A percentile compares a stretch with the other conserved stretches of the same genome.
phyloP scores from a whole-genome alignment of 371 early-diverging fungal species.

The Chytridium lagenaria region DNA sequence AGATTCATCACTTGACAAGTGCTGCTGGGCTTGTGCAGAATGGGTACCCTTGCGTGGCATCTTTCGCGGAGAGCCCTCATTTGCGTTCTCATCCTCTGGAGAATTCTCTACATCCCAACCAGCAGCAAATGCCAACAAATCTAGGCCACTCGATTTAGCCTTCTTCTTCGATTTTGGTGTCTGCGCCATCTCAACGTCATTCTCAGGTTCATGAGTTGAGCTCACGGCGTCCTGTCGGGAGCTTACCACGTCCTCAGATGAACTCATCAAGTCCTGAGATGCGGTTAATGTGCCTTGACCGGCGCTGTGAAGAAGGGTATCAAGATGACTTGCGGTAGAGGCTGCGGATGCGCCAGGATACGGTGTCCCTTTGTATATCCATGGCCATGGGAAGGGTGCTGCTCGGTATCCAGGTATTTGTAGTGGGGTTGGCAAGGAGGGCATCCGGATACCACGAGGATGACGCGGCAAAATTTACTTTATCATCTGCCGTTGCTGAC shows the following conservation, averaged over 20 bases:
- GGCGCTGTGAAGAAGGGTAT: background rate
- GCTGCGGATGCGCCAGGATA: conserved; percentile 3
- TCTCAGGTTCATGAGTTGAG: background rate
- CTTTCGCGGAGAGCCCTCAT: no score
- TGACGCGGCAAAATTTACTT: background rate
- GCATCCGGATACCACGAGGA: conserved; percentile 10
- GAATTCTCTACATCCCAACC: background rate
- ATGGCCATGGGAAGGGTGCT: background rate
- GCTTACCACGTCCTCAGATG: no score
- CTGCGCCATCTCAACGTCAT: background rate
- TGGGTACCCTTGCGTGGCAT: no score
- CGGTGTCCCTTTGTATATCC: conserved; percentile 8
- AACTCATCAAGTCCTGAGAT: no score
- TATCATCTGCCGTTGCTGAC: background rate
- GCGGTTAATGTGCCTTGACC: background rate
- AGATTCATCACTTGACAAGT: no score
- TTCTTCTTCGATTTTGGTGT: background rate
- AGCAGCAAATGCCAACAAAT: conserved; percentile 3
- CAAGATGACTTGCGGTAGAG: conserved; percentile 6
- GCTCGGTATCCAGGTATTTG: background rate
- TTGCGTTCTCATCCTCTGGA: background rate
- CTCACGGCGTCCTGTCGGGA: background rate
- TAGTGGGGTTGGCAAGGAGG: background rate
- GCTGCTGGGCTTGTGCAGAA: no score
- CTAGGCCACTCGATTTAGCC: background rate